Base-by-base conservation (phyloP, 1,284 basidiomycete species). In the Ustilago esculenta region DNA sequence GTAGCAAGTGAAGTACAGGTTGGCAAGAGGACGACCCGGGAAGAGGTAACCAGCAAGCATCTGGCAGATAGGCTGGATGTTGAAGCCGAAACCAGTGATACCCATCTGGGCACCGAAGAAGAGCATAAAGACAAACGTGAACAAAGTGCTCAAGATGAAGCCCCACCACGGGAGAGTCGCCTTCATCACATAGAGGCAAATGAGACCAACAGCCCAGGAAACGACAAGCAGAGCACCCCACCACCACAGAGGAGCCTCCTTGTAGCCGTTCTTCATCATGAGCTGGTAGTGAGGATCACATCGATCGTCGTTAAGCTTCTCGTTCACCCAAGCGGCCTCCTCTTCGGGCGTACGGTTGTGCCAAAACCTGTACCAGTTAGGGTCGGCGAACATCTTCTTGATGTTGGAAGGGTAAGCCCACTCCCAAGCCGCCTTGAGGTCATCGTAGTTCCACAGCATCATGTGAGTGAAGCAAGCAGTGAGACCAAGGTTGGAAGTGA, bases 1-100 rank as follows among this genome's bases (percentile, higher is more conserved):
- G 50, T 58, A 75, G 52, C 52, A 54, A 3, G 57, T 50, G 44
- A 74, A 74, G 43, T 71, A 76, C 17, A 76, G 64, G 55, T 66
- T 68, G 15, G 73, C 71, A 34, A 76, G 49, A 2, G 73, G 73
- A 18, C 69, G 49, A 14, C 66, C 67, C 5, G 65, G 66, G 37
- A 64, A 55, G 4, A 73, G 29, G n/a, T 53, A 60, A 10, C 72
- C 73, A 9, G 52, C 72, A 24, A 75, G 47, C 73, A 74, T 66
- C 56, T 75, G 73, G 27, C 48, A 53, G 17, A 75, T 49, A 18
- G 45, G 53, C 37, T 74, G 67, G n/a, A 67, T 68, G 44, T 52
- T 66, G 40, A 72, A 50, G 5, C 58, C 63, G 50, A 49, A 53
- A 32, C 71, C 71, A 23, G 59, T 57, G 34, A 58, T 52, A 37